Evolutionary conservation across 2,329 filamentous ascomycete genomes (phyloP).

Genomic region (Rhinocladiella mackenziei): DNA sequence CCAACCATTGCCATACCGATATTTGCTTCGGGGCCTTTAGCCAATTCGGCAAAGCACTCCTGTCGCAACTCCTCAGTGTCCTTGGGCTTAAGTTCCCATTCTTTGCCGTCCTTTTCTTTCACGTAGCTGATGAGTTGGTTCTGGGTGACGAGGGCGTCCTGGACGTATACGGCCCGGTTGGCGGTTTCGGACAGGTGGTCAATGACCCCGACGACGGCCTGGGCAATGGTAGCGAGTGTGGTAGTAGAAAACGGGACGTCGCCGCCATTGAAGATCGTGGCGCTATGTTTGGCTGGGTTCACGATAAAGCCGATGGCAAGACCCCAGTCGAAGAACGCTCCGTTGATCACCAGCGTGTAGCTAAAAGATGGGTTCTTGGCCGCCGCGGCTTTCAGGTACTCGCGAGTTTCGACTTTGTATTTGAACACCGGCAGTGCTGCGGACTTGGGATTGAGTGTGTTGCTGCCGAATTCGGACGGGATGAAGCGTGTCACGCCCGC

Average conservation of each 20-base stretch:
- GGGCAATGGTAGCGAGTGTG: conserved; percentile 45
- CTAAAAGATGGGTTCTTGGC: conserved; percentile 28
- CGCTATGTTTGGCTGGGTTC: conserved; percentile 41
- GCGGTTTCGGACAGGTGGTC: conserved; percentile 49
- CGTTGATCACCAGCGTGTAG: conserved; percentile 35
- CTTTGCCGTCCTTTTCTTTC: conserved; percentile 33
- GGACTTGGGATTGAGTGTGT: conserved; percentile 31
- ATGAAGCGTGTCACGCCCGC: conserved; percentile 34
- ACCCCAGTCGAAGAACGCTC: conserved; percentile 35
- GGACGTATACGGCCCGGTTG: conserved; percentile 49
- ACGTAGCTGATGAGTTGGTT: conserved; percentile 37
- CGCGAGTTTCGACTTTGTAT: conserved; percentile 33
- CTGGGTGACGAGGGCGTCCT: conserved; percentile 46
- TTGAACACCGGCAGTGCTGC: conserved; percentile 33
- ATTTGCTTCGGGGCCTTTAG: conserved; percentile 19
- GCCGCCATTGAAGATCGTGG: conserved; percentile 50
- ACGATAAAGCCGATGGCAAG: conserved; percentile 43
- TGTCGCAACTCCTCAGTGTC: conserved; percentile 20
- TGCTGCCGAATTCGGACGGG: conserved; percentile 38
- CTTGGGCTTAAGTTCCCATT: conserved; percentile 20
- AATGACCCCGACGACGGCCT: conserved; percentile 50
- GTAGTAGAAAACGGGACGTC: conserved; percentile 48
- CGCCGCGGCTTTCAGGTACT: conserved; percentile 30
- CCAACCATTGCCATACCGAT: conserved; percentile 29
- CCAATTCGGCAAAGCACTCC: conserved; percentile 34